Base-by-base conservation (phyloP, 768 basidiomycete species). In the Rubroboletus satanas region DNA sequence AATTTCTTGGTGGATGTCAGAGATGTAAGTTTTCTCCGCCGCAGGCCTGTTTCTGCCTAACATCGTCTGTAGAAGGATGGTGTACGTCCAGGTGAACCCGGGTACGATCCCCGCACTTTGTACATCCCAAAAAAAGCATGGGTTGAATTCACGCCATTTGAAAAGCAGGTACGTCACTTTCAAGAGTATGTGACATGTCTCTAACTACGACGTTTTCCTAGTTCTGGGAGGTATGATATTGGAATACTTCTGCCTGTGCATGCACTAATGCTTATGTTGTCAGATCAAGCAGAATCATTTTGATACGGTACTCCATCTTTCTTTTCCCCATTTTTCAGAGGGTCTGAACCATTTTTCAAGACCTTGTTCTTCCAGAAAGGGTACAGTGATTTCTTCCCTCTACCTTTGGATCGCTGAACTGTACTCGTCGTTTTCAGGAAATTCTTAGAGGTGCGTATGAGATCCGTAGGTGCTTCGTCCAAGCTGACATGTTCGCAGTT, bases 311-410 rank as follows among this genome's bases (percentile, higher is more conserved):
- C 11, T 58, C 69, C 61, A 5, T 41, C 18, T 49, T 48, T 31
- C 15, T 51, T 33, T 23, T 21, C 32, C 32, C 7, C 17, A 17
- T 39, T 5, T 23, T 29, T 70, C 67, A 63, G 50, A 55, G 49
- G 39, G 41, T 43, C 56, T 62, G 45, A 59, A 26, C 12, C 23
- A 18, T 52, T 26, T 55, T 29, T 60, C 9, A 60, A 88, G 87
- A 80, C 97, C 41, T 72, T 98, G 45, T 98, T 98, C 78, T 99
- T 98, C 74, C 97, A 99, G 73, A 98, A 99, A 83, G 97, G 97
- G 88, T 88, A 62, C 28, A 45, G 47, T 49, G 21, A 5, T 42
- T 32, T 48, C 70, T 60, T 56, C n/a, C 17, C 1, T 45, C 52
- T 36, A 7, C 21, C 7, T 23, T 32, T 36, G 21, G 7, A 36